A percentile compares a stretch with the other conserved stretches of the same genome.
Conservation (phyloP, 768 basidiomycete species). For the Pulveroboletus sp. region DNA sequence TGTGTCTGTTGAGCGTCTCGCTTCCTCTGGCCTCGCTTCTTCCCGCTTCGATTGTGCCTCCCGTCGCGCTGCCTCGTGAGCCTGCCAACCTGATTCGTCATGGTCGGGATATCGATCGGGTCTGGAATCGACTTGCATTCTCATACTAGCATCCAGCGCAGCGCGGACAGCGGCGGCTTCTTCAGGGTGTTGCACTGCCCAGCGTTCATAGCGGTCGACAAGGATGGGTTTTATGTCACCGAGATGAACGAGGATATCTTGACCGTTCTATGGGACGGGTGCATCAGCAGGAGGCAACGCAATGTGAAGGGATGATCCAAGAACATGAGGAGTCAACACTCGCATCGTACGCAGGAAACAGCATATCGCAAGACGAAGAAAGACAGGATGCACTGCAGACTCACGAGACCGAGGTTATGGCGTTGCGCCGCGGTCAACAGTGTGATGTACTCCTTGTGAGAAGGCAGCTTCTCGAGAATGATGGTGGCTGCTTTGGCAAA, state of each 20-base stretch:
- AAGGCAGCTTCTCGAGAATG: constrained; percentile 74
- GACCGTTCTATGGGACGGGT: constrained; percentile 53
- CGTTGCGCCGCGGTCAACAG: constrained; percentile 56
- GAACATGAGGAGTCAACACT: background rate
- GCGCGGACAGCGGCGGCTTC: constrained; percentile 25
- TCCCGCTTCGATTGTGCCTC: constrained; percentile 33
- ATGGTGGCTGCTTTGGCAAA: constrained; percentile 72
- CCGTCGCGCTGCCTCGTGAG: constrained; percentile 30
- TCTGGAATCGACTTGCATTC: constrained; percentile 24
- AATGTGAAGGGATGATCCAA: background rate
- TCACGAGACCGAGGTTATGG: constrained; percentile 64
- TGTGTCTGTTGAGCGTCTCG: constrained; percentile 32
- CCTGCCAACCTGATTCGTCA: constrained; percentile 33
- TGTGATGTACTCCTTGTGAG: constrained; percentile 60
- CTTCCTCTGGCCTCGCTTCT: constrained; percentile 35
- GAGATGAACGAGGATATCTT: constrained; percentile 66
- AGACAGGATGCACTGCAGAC: constrained; percentile 32
- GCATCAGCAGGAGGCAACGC: constrained; percentile 14
- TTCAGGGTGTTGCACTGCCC: constrained; percentile 45
- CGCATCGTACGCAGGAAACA: background rate
- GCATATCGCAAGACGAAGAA: constrained; percentile 3
- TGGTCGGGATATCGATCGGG: constrained; percentile 23
- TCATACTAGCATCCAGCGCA: constrained; percentile 18
- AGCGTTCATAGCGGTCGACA: constrained; percentile 60
- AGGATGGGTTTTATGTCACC: constrained; percentile 61